Percentiles rank a stretch among this genome's conserved stretches.
These are phyloP conservation scores for Vachellia collinsii DNA, from an alignment of 306 rosid species.

Conservation along the genomic window DNA sequence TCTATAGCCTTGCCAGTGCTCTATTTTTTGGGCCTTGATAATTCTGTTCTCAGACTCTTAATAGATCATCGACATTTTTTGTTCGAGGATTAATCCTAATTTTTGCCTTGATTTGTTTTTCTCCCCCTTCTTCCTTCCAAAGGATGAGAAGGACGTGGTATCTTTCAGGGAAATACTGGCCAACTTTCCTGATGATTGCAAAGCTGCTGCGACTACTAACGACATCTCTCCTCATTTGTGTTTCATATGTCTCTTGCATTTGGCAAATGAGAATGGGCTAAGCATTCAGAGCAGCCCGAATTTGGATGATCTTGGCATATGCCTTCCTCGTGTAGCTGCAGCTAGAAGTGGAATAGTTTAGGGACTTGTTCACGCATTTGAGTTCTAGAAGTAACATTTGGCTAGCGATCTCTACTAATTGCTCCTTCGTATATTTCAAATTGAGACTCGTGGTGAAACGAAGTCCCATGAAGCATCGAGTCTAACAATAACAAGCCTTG, in stretches of 20 bases:
- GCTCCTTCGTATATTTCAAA: conserved; percentile 20
- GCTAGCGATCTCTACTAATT: conserved; percentile 22
- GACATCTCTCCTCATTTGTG: conserved; percentile 95
- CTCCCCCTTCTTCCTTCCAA: conserved; percentile 22
- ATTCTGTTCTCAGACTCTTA: background rate
- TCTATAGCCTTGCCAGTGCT: conserved; percentile 13
- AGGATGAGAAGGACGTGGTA: conserved; percentile 55
- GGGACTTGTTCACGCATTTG: conserved; percentile 24
- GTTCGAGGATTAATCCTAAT: conserved; percentile 28
- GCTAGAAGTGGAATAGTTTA: conserved; percentile 40
- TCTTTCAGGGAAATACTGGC: conserved; percentile 77
- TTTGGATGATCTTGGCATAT: conserved; percentile 74
- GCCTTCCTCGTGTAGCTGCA: conserved; percentile 42
- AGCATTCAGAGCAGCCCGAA: conserved; percentile 60
- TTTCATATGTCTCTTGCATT: conserved; percentile 91
- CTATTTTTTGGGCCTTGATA: background rate
- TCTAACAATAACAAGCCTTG: background rate
- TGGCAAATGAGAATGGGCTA: conserved; percentile 92
- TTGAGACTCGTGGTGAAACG: conserved; percentile 10
- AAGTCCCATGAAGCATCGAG: conserved; percentile 1
- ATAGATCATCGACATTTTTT: background rate
- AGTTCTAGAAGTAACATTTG: conserved; percentile 16
- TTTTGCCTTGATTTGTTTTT: conserved; percentile 27
- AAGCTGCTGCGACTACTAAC: conserved; percentile 63
- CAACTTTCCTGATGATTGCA: conserved; percentile 71